These are phyloP conservation scores for Talaromyces verruculosus DNA, from an alignment of 2,329 filamentous ascomycete species.

Conservation along the genomic window DNA sequence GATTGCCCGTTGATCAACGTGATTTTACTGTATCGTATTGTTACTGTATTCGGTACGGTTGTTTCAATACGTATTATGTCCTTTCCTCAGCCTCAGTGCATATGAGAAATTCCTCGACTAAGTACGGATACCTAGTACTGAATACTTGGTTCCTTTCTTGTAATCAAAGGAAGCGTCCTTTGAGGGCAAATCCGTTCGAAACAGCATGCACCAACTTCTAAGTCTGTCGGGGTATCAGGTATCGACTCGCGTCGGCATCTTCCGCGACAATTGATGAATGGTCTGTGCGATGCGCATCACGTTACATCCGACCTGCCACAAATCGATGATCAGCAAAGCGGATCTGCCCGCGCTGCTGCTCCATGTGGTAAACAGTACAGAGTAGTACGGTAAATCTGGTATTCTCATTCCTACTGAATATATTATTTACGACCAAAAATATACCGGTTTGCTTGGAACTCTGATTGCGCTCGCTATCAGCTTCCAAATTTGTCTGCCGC, in stretches of 20 bases:
- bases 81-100: not conserved
- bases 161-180: not conserved
- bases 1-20: slow-evolving; percentile 2
- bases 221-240: not conserved
- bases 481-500: not conserved
- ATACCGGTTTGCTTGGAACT: not conserved
- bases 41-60: not conserved
- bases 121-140: not conserved
- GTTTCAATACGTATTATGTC: not conserved
- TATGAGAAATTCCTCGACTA: not conserved
- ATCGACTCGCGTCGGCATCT: not conserved
- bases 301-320: slow-evolving; percentile 11
- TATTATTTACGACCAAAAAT: not conserved
- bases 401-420: not conserved
- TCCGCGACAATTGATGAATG: not conserved
- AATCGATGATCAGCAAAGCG: slow-evolving; percentile 12
- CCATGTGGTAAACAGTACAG: slow-evolving; percentile 11
- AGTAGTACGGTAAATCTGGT: not conserved
- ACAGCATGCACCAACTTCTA: not conserved
- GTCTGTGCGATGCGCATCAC: slow-evolving; percentile 5
- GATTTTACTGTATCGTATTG: not conserved
- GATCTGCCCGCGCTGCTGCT: not conserved
- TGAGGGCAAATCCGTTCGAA: not conserved
- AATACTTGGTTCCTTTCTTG: not conserved
- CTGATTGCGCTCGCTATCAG: not conserved